Evolutionary conservation across 164 flowering plant genomes (phyloP).

Genomic region (Amborella trichopoda): DNA sequence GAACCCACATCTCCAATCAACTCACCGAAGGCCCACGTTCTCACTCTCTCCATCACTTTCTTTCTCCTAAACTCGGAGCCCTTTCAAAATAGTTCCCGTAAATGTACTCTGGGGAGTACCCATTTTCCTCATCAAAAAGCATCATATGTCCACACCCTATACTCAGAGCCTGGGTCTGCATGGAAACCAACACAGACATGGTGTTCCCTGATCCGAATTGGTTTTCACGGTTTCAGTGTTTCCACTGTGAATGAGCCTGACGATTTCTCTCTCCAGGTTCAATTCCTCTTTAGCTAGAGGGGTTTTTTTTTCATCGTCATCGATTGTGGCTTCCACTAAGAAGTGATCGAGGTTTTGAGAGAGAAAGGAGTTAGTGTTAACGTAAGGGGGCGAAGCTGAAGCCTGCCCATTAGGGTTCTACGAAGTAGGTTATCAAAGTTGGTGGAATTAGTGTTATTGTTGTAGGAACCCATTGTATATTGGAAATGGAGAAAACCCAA

Average conservation of each 20-base stretch:
- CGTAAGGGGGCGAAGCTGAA: constrained; percentile 52
- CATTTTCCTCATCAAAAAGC: constrained; percentile 79
- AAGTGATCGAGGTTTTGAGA: constrained; percentile 49
- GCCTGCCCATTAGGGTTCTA: constrained; percentile 57
- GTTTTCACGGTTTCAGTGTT: constrained; percentile 58
- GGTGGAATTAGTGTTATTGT: constrained; percentile 4
- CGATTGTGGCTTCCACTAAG: constrained; percentile 12
- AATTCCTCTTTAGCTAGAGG: constrained; percentile 65
- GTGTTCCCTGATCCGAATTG: constrained; percentile 81
- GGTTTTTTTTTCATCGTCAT: too few species aligned
- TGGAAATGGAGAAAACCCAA: too few species aligned
- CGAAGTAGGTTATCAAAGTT: constrained; percentile 23
- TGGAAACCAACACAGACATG: constrained; percentile 79
- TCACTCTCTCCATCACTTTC: too few species aligned
- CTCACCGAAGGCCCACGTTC: too few species aligned
- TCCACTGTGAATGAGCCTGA: constrained; percentile 40
- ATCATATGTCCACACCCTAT: constrained; percentile 90
- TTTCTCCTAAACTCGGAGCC: too few species aligned
- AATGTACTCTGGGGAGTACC: constrained; percentile 74
- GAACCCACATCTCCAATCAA: too few species aligned
- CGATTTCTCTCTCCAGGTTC: constrained; percentile 63
- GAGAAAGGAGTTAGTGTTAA: constrained; percentile 26
- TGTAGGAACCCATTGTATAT: too few species aligned
- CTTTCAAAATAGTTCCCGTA: constrained; percentile 95
- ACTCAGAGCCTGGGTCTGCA: constrained; percentile 51